Evolutionary conservation across 176 grass and related monocot species (phyloP).

Genomic region (Triticum turgidum): DNA sequence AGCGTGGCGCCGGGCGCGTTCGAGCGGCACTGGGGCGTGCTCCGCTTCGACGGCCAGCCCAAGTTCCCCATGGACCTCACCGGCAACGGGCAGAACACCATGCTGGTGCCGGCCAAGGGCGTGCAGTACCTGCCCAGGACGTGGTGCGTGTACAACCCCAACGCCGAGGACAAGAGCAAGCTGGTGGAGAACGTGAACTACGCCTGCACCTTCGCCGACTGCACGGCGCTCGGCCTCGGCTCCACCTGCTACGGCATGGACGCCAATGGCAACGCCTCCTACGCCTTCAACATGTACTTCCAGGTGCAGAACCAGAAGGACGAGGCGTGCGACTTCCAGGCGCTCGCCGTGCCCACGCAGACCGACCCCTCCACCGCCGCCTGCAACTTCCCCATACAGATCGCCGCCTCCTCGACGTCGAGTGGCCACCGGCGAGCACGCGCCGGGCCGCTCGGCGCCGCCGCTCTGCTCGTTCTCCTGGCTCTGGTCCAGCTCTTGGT

Average conservation of each 20-base stretch:
- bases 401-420: slow-evolving; percentile 40
- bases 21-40: slow-evolving; percentile 93
- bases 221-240: slow-evolving; percentile 51
- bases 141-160: slow-evolving; percentile 62
- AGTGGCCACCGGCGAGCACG: not conserved
- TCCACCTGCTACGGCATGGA: slow-evolving; percentile 60
- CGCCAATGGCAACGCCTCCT: slow-evolving; percentile 58
- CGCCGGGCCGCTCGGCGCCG: not conserved
- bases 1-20: slow-evolving; percentile 87
- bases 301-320: slow-evolving; percentile 55
- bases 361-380: slow-evolving; percentile 39
- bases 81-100: slow-evolving; percentile 55
- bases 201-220: slow-evolving; percentile 67
- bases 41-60: slow-evolving; percentile 82
- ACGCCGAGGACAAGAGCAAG: slow-evolving; percentile 38
- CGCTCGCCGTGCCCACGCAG: slow-evolving; percentile 42
- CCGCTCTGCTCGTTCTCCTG: not conserved
- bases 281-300: slow-evolving; percentile 68
- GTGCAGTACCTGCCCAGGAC: slow-evolving; percentile 43
- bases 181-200: slow-evolving; percentile 58
- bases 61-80: slow-evolving; percentile 71
- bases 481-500: not conserved
- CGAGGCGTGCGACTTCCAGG: slow-evolving; percentile 44
- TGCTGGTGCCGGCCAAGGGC: slow-evolving; percentile 36
- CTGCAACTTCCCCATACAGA: slow-evolving; percentile 66